Evolutionary conservation across 805 yeast genomes (phyloP).

Genomic region (Candida nitratophila): DNA sequence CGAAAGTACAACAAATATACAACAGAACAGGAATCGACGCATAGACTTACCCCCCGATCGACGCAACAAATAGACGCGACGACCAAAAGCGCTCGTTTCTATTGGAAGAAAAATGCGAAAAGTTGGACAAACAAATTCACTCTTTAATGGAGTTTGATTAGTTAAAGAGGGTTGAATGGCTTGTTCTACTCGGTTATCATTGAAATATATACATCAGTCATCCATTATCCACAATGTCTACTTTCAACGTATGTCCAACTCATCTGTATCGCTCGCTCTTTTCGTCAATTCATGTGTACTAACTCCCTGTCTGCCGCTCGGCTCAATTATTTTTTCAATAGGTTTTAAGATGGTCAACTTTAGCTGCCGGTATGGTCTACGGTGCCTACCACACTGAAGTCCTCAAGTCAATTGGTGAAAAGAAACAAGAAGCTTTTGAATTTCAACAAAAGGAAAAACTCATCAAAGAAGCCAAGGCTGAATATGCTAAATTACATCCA

Average conservation of each 20-base stretch:
- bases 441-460: slow-evolving; percentile 64
- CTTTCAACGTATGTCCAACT: slow-evolving; percentile 36
- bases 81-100: neutral
- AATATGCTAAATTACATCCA: slow-evolving; percentile 61
- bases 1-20: too few species aligned
- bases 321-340: slow-evolving; percentile 21
- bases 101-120: neutral
- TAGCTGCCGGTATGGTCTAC: slow-evolving; percentile 81
- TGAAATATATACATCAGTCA: neutral
- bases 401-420: slow-evolving; percentile 53
- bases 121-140: too few species aligned
- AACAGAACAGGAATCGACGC: too few species aligned
- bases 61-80: too few species aligned
- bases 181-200: too few species aligned
- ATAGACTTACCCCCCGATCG: too few species aligned
- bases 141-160: too few species aligned
- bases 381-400: slow-evolving; percentile 81
- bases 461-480: slow-evolving; percentile 83
- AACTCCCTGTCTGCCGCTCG: too few species aligned
- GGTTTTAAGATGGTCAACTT: slow-evolving; percentile 90
- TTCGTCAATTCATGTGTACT: neutral
- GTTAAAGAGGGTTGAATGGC: neutral
- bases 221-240: slow-evolving; percentile 31
- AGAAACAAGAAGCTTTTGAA: slow-evolving; percentile 49
- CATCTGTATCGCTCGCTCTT: neutral